Conservation (phyloP, 2,329 filamentous ascomycete genomes). For the Trichophyton simii region DNA sequence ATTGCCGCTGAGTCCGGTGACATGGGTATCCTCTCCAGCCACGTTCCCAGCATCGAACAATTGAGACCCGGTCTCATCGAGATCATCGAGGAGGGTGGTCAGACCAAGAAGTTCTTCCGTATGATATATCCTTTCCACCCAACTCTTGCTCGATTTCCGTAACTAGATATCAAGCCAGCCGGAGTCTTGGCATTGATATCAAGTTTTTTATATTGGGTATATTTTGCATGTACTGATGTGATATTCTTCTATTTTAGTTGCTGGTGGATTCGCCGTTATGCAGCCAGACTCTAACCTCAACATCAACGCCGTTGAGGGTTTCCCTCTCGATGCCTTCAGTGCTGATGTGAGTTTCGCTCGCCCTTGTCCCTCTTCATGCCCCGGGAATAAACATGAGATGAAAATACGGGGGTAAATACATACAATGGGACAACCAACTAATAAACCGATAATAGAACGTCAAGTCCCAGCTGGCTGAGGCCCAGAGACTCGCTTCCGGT, state of each 20-base stretch:
- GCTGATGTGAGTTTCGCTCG: slow-evolving; percentile 46
- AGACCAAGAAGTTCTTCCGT: slow-evolving; percentile 97
- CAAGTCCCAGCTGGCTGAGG: slow-evolving; percentile 79
- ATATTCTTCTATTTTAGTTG: slow-evolving; percentile 47
- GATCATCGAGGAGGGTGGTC: slow-evolving; percentile 81
- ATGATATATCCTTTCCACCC: slow-evolving; percentile 35
- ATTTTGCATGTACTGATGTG: not conserved
- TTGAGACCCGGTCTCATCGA: slow-evolving; percentile 93
- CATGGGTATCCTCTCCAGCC: slow-evolving; percentile 98
- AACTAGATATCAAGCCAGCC: slow-evolving; percentile 13
- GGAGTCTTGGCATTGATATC: not conserved
- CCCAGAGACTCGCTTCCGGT: slow-evolving; percentile 85
- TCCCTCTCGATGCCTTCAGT: slow-evolving; percentile 91
- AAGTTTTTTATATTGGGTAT: not conserved
- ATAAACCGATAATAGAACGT: slow-evolving; percentile 45
- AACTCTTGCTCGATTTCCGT: not conserved
- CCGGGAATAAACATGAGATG: not conserved
- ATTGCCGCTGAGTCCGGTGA: slow-evolving; percentile 95
- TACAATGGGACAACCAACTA: not conserved
- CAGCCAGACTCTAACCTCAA: slow-evolving; percentile 89
- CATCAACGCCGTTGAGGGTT: slow-evolving; percentile 98
- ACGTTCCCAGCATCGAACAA: slow-evolving; percentile 98
- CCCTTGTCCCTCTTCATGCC: not conserved
- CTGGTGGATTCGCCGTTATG: slow-evolving; percentile 91
- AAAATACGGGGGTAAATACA: not conserved